These are phyloP conservation scores for Trypanosoma theileri DNA, from an alignment of 208 protist species.

Conservation along the genomic window DNA sequence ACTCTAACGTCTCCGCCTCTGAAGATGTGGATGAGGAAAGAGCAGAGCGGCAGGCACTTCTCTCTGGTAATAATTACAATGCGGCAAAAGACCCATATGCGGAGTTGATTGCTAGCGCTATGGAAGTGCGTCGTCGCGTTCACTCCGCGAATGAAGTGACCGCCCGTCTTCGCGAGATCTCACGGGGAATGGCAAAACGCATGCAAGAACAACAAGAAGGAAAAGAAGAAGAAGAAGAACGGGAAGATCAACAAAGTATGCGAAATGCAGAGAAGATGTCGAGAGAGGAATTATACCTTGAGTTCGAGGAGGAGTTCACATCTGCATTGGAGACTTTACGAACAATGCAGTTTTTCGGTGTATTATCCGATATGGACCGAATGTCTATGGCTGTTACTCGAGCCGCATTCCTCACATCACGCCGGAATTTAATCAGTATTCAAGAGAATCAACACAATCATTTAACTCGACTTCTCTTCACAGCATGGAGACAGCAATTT, in stretches of 20 bases:
- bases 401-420: slow-evolving; percentile 7
- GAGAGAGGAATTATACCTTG: background rate
- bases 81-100: slow-evolving; percentile 8
- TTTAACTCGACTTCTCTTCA: slow-evolving; percentile 7
- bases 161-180: slow-evolving; percentile 3
- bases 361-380: slow-evolving; percentile 1
- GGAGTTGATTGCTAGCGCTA: background rate
- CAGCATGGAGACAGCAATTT: slow-evolving; percentile 8
- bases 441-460: slow-evolving; percentile 12
- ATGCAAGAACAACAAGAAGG: background rate
- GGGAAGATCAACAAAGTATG: too few species aligned
- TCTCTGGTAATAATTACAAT: background rate
- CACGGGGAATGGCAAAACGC: background rate
- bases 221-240: background rate
- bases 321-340: slow-evolving; percentile 1
- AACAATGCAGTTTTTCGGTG: slow-evolving; percentile 11
- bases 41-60: background rate
- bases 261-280: too few species aligned
- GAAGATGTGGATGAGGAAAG: background rate
- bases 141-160: slow-evolving; percentile 14
- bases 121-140: slow-evolving; percentile 12
- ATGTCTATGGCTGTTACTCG: slow-evolving; percentile 9
- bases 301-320: slow-evolving; percentile 15
- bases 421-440: background rate
- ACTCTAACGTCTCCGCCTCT: background rate